Evolutionary conservation across 2,329 filamentous ascomycete species (phyloP), one percentile per base, ranked within the genome.

Genomic region (Lasiodiplodia gonubiensis): DNA sequence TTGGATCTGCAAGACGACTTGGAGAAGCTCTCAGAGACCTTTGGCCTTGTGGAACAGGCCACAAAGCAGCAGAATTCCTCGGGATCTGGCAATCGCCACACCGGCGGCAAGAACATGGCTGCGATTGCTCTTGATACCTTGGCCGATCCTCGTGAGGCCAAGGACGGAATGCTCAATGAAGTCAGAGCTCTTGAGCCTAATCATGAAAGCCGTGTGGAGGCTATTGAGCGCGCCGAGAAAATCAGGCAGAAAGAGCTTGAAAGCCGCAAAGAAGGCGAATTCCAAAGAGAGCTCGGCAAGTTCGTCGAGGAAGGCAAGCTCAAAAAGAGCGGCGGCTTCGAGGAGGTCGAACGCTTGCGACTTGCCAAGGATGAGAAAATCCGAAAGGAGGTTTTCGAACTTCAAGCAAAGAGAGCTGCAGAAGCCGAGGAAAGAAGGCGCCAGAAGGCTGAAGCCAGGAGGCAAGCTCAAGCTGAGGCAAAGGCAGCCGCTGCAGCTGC

Each of bases 151-250:
- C 86, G 83, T 68, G 89, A 91, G 69, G 95, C 93, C 64, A 97
- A 97, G 78, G 94, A 97, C 76, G 92, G 90, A 35, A 90, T 99
- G 23, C 84, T 99, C 1, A 94, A 93, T 55, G 95, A 98, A 82
- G 94, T 99, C 53, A 89, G 95, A 52, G 95, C 95, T 3, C 83
- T 99, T 54, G 92, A 95, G 76, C 94, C 94, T 1, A 98, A 99
- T 75, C 95, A 99, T 78, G 93, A 97, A 78, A 89, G 92, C 72
- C 87, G 95, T 42, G 84, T 99, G 0, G 95, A 98, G 80, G 95
- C 95, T 42, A 99, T 99, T 71, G 94, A 98, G 78, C 89, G 95
- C n/a, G 95, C 95, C 0, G 95, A 98, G 81, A 95, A 94, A 81
- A 86, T 93, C 8, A 86, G 95, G 25, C 92, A 95, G 79, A 93